Evolutionary conservation across 257 asterid genomes (phyloP).

Genomic region (Ehretia macrophylla): DNA sequence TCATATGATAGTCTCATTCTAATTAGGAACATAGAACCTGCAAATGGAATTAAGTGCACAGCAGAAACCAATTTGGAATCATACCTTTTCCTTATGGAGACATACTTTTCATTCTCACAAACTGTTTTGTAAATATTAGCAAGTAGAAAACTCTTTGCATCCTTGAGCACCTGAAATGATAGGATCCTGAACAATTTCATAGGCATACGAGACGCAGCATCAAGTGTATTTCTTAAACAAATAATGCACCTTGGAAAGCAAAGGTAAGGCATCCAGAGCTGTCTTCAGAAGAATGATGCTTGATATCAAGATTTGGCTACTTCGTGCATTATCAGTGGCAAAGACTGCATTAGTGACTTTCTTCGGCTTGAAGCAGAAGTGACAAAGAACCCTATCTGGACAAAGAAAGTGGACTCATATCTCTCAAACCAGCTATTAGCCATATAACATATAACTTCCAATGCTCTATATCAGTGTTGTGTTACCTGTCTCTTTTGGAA

Average conservation of each 20-base stretch:
- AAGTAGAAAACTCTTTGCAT: slow-evolving; percentile 83
- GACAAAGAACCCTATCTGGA: slow-evolving; percentile 97
- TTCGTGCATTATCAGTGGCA: slow-evolving; percentile 64
- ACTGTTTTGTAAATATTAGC: slow-evolving; percentile 77
- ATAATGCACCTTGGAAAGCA: slow-evolving; percentile 72
- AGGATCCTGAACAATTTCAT: slow-evolving; percentile 14
- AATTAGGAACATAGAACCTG: too few relatives aligned
- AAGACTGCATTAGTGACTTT: slow-evolving; percentile 68
- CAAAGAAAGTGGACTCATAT: not conserved
- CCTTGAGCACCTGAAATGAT: slow-evolving; percentile 74
- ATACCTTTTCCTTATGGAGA: slow-evolving; percentile 74
- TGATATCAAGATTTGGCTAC: slow-evolving; percentile 82
- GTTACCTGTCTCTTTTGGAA: slow-evolving; percentile 95
- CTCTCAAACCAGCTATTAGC: slow-evolving; percentile 5
- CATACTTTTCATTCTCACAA: slow-evolving; percentile 80
- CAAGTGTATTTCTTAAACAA: slow-evolving; percentile 8
- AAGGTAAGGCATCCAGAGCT: slow-evolving; percentile 87
- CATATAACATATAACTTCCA: slow-evolving; percentile 11
- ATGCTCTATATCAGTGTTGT: slow-evolving; percentile 6
- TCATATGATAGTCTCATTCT: not conserved
- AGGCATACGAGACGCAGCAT: slow-evolving; percentile 11
- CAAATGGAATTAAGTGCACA: not conserved
- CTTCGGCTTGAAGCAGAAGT: slow-evolving; percentile 96
- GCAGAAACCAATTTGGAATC: slow-evolving; percentile 13
- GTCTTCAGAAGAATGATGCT: slow-evolving; percentile 91